A percentile compares a stretch with the other conserved stretches of the same genome.
Conservation (phyloP, 768 basidiomycete species). For the Omphalotus guepiniiformis region DNA sequence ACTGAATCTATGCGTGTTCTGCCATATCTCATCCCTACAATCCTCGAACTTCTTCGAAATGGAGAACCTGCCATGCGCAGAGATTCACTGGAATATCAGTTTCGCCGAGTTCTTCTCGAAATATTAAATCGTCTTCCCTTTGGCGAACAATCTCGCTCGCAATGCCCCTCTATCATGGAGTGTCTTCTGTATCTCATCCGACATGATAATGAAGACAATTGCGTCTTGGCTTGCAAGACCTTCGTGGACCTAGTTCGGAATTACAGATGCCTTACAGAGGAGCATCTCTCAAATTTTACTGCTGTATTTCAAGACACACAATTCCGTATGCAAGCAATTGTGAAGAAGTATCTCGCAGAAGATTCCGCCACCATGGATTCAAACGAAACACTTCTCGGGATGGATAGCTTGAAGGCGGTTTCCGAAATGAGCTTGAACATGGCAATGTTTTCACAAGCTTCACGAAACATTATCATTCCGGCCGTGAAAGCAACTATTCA, state of each 20-base stretch:
- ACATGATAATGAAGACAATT: constrained; percentile 95
- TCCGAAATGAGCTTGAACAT: constrained; percentile 92
- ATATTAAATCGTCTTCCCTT: constrained; percentile 86
- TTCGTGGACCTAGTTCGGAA: constrained; percentile 84
- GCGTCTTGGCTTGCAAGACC: constrained; percentile 83
- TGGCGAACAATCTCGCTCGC: constrained; percentile 70
- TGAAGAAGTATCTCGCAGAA: constrained; percentile 71
- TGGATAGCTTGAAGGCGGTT: constrained; percentile 89
- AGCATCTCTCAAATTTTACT: constrained; percentile 74
- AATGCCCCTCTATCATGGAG: constrained; percentile 61
- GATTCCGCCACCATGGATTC: constrained; percentile 52
- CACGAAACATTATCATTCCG: constrained; percentile 59
- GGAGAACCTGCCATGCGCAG: constrained; percentile 65
- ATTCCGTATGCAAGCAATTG: constrained; percentile 65
- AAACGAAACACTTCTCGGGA: constrained; percentile 60
- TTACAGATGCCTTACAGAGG: constrained; percentile 68
- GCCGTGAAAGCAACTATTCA: constrained; percentile 67
- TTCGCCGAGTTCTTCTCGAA: constrained; percentile 84
- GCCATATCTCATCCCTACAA: constrained; percentile 66
- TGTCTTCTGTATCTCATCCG: constrained; percentile 83
- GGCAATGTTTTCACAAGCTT: constrained; percentile 84
- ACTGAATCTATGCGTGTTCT: constrained; percentile 66
- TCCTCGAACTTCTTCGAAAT: constrained; percentile 67
- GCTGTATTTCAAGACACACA: constrained; percentile 77
- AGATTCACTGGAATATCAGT: constrained; percentile 69